Evolutionary conservation across 2,329 filamentous ascomycete species (phyloP), one percentile per base, ranked within the genome.

Genomic region (Aspergillaceae sp.): DNA sequence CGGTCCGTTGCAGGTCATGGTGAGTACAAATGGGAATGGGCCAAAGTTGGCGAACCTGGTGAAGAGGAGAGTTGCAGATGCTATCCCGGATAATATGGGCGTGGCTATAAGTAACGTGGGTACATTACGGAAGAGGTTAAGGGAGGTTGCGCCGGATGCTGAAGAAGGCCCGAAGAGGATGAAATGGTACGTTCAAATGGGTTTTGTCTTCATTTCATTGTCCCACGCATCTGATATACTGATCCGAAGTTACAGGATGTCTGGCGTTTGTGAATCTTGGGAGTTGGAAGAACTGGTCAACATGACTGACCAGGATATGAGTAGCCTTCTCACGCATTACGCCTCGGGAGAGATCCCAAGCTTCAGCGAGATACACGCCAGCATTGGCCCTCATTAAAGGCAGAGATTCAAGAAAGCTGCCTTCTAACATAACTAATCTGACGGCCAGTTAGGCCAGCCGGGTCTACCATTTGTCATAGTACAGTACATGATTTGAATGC

Each of bases 1-100:
- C 65, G 92, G 92, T 0, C 92, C 92, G 4, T 70, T 98, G 50
- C 92, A 98, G 73, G 84, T 98, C 60, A 98, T 98, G 92, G 91
- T 98, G 57, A 94, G 87, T 71, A 98, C 92, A 33, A 98, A 97
- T 65, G 92, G 92, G 44, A 96, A 95, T 64, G 92, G 92, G 0
- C 92, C 92, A 0, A 83, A 91, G 62, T 72, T 98, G 52, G 92
- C 92, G 7, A 91, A 87, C 55, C 83, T 90, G 41, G 86, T 98
- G 43, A 75, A 91, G 45, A 79, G 84, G 62, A 81, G 86, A 62
- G 95, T 98, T 53, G 90, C 88, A 11, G 76, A 74, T 19, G 76
- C 74, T 42, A 70, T 98, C 47, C 92, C 92, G 1, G 70, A 73
- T 11, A 88, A 92, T 54, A 84, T 87, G 29, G 92, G 92, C 6